These are phyloP conservation scores for Cordyceps javanica DNA, from an alignment of 2,329 filamentous ascomycete species.

Conservation along the genomic window DNA sequence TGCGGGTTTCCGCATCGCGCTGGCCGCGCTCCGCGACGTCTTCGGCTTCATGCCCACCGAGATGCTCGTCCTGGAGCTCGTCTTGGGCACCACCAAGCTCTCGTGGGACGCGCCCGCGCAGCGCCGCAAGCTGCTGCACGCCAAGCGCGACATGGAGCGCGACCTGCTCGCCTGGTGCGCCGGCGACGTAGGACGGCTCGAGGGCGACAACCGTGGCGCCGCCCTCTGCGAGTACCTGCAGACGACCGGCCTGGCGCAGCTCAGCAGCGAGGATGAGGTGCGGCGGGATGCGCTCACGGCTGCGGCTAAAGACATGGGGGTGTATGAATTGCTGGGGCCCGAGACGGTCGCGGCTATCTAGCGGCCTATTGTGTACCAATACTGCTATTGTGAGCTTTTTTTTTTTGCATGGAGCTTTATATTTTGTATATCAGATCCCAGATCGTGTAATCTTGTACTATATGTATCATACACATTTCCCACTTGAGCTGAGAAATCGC, in stretches of 20 bases:
- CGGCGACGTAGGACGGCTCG: slow-evolving; percentile 29
- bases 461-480: not conserved
- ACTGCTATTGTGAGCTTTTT: not conserved
- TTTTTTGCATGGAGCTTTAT: not conserved
- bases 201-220: slow-evolving; percentile 29
- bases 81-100: slow-evolving; percentile 39
- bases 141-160: slow-evolving; percentile 37
- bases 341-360: not conserved
- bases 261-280: slow-evolving; percentile 19
- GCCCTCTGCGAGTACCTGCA: slow-evolving; percentile 40
- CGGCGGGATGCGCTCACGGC: slow-evolving; percentile 23
- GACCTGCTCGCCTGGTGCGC: slow-evolving; percentile 25
- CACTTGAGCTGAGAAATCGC: not conserved
- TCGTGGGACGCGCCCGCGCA: slow-evolving; percentile 35
- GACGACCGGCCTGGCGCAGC: slow-evolving; percentile 29
- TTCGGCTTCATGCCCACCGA: slow-evolving; percentile 41
- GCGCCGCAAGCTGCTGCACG: slow-evolving; percentile 34
- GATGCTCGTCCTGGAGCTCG: slow-evolving; percentile 40
- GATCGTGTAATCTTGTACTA: not conserved
- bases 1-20: slow-evolving; percentile 40
- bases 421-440: not conserved
- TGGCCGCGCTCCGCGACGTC: slow-evolving; percentile 35
- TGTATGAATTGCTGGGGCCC: slow-evolving; percentile 28
- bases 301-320: slow-evolving; percentile 38
- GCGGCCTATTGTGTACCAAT: not conserved